phyloP scores from a whole-genome alignment of 2,329 filamentous ascomycete genomes.

The Fusarium piperis region DNA sequence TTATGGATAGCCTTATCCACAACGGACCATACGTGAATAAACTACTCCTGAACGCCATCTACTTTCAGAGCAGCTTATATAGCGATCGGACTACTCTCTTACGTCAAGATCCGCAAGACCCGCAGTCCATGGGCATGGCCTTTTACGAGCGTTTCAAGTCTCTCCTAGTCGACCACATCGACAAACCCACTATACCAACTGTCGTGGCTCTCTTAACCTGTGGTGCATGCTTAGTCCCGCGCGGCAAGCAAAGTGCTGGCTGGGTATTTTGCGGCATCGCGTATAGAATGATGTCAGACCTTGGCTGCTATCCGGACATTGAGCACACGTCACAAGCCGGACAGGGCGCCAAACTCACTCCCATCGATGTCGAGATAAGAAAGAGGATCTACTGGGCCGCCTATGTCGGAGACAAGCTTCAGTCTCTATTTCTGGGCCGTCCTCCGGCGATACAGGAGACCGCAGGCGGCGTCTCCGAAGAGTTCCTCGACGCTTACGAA shows the following conservation, averaged over 20 bases:
- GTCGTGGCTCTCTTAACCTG: background rate
- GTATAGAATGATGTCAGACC: conserved; percentile 53
- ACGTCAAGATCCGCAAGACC: conserved; percentile 64
- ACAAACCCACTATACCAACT: background rate
- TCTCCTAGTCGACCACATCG: background rate
- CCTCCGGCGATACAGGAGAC: conserved; percentile 58
- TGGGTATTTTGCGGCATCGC: conserved; percentile 64
- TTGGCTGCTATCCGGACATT: conserved; percentile 54
- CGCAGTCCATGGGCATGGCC: conserved; percentile 30
- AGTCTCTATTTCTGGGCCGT: conserved; percentile 64
- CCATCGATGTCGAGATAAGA: conserved; percentile 31
- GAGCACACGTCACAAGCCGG: background rate
- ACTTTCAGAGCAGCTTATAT: conserved; percentile 53
- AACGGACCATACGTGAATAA: conserved; percentile 67
- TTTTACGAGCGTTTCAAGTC: conserved; percentile 4
- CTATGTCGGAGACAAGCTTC: conserved; percentile 57
- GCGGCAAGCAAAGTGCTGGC: conserved; percentile 52
- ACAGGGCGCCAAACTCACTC: conserved; percentile 1
- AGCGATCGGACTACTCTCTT: conserved; percentile 58
- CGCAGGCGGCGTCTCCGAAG: conserved; percentile 57
- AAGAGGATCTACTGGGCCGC: conserved; percentile 37
- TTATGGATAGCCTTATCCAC: conserved; percentile 64
- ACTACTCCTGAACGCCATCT: conserved; percentile 64
- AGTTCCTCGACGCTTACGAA: conserved; percentile 60
- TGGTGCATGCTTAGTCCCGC: conserved; percentile 48